These are phyloP conservation scores for Geosmithia morbida DNA, from an alignment of 2,329 filamentous ascomycete genomes.

Conservation along the genomic window DNA sequence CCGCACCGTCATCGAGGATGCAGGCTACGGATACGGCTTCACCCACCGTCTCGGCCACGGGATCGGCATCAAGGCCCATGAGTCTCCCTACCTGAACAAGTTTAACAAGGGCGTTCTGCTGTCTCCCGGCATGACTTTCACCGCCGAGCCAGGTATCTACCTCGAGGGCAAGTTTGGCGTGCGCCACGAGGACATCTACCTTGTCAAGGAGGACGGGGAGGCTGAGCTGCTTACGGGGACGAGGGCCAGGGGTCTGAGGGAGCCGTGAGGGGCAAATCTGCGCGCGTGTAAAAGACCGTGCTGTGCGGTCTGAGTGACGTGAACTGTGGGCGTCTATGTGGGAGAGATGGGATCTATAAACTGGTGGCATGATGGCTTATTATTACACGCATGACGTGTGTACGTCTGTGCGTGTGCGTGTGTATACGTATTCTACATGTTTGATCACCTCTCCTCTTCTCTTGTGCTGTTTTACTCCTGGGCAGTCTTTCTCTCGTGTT, in stretches of 20 bases:
- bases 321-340: no score
- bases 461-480: not conserved
- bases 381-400: no score
- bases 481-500: no score
- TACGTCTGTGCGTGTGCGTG: no score
- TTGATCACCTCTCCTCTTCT: not conserved
- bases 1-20: constrained; percentile 37
- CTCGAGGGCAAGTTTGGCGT: constrained; percentile 45
- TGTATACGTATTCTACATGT: not conserved
- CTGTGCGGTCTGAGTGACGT: no score
- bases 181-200: constrained; percentile 45
- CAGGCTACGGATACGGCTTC: constrained; percentile 43
- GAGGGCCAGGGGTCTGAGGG: constrained; percentile 16
- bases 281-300: no score
- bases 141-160: constrained; percentile 49
- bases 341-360: no score
- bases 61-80: constrained; percentile 53
- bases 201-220: constrained; percentile 34
- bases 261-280: no score
- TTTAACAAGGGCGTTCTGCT: constrained; percentile 35
- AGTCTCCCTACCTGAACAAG: constrained; percentile 50
- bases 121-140: constrained; percentile 46
- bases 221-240: constrained; percentile 14
- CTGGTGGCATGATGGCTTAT: no score
- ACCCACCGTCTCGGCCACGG: constrained; percentile 50